Base-by-base conservation (phyloP, 1,284 basidiomycete genomes). In the Boletellus sp. region DNA sequence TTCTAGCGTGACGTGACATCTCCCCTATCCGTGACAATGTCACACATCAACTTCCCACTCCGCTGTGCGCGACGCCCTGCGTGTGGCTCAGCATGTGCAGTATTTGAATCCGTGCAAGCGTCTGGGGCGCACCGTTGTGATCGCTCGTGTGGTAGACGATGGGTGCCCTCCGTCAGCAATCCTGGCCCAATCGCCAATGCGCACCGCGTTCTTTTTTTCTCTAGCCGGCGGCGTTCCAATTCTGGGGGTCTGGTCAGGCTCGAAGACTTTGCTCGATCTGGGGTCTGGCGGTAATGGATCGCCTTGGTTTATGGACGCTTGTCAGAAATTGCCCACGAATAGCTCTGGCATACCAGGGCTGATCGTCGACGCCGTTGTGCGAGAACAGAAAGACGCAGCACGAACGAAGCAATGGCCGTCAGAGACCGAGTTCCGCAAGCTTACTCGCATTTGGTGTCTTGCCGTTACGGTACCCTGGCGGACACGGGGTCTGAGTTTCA, bases 1-100 rank as follows among this genome's bases (percentile, higher is more conserved):
- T 19, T 38, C 33, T 30, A 45, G 18, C 35, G 65, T 68, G 65
- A 64, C 30, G 65, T 63, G 60, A 65, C 62, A 46, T 3, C 0
- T 39, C 64, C 65, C 66, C 65, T 70, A 41, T 69, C 10, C 41
- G 66, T 65, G 58, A 69, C 62, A 43, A 0, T 35, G 53, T 65
- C 67, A 65, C 67, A 21, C 1, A 8, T 18, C 8, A 8, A n/a
- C n/a, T n/a, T n/a, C n/a, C n/a, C n/a, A 19, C 8, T 60, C 61
- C 62, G 59, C 54, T 44, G 36, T 28, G 51, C 59, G 26, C 35
- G 36, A 5, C 37, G 43, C 24, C 19, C 24, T 18, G 24, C 21
- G 36, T 26, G 33, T 28, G 11, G 13, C 41, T 30, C 37, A 44
- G 13, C 37, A 26, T 13, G 2, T 36, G 54, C 41, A 60, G 35